Conservation (phyloP, 2,329 filamentous ascomycete genomes). For the Amauroascus niger region DNA sequence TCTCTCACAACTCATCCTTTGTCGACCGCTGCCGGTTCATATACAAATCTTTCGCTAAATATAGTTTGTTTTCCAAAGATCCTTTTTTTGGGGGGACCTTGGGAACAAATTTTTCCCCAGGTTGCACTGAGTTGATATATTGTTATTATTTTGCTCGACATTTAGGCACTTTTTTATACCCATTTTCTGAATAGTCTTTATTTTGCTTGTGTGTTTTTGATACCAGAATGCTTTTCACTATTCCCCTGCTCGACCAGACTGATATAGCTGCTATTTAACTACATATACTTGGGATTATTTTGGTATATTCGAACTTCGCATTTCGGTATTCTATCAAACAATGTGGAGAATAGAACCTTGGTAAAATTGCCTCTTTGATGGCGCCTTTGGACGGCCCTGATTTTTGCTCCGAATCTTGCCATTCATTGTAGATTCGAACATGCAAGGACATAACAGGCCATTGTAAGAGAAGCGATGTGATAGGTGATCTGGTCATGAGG, state of each 20-base stretch:
- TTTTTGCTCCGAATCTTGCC: too few relatives aligned
- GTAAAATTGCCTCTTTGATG: too few relatives aligned
- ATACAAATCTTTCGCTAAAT: not conserved
- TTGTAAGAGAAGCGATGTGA: too few relatives aligned
- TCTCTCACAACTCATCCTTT: slow-evolving; percentile 3
- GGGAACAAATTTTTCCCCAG: not conserved
- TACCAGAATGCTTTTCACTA: not conserved
- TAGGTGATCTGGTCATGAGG: too few relatives aligned
- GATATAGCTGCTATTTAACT: not conserved
- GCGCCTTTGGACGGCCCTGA: too few relatives aligned
- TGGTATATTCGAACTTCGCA: not conserved
- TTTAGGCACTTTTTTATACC: slow-evolving; percentile 5
- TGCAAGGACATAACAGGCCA: too few relatives aligned
- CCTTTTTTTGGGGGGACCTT: not conserved
- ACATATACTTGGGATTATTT: not conserved
- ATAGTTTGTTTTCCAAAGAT: slow-evolving; percentile 16
- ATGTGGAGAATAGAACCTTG: too few relatives aligned
- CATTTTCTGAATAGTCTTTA: not conserved
- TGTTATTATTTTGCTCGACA: not conserved
- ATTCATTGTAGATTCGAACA: too few relatives aligned
- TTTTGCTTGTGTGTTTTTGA: not conserved
- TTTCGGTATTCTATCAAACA: not conserved
- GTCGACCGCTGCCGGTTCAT: slow-evolving; percentile 5
- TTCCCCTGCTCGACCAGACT: slow-evolving; percentile 2
- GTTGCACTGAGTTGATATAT: not conserved